Evolutionary conservation across 306 rosid species (phyloP).

Genomic region (Oemleria cerasiformis): DNA sequence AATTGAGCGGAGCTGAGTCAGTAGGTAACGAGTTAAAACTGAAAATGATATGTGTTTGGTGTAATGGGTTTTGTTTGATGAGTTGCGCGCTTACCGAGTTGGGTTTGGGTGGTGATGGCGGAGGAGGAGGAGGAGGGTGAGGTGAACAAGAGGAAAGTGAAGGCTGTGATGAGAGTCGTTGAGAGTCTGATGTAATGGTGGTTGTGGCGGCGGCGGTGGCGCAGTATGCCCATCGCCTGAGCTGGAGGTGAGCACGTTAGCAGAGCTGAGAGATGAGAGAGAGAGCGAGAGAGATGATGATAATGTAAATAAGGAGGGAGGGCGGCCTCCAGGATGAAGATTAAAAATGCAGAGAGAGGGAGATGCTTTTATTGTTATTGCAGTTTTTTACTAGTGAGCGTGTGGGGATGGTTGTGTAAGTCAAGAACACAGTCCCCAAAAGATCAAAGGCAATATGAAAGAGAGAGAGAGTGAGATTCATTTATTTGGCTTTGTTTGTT

Average conservation of each 20-base stretch:
- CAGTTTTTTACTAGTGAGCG: constrained; percentile 38
- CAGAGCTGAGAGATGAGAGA: background rate
- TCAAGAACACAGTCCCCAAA: constrained; percentile 42
- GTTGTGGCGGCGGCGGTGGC: constrained; percentile 30
- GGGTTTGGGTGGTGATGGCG: constrained; percentile 24
- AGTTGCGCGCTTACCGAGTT: constrained; percentile 34
- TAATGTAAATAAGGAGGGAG: background rate
- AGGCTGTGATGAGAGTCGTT: constrained; percentile 36
- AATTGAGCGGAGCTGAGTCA: background rate
- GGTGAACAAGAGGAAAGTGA: constrained; percentile 54
- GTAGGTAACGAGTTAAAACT: background rate
- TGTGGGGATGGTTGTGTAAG: constrained; percentile 35
- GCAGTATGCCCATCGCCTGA: constrained; percentile 49
- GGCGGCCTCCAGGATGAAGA: background rate
- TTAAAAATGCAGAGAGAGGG: constrained; percentile 3
- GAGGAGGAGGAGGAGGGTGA: constrained; percentile 34
- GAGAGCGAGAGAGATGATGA: background rate
- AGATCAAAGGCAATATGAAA: constrained; percentile 9
- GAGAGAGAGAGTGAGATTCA: background rate
- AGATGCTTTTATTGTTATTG: constrained; percentile 14
- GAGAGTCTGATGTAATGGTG: constrained; percentile 18
- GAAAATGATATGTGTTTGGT: background rate
- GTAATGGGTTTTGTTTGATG: background rate
- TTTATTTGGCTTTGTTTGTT: constrained; percentile 21
- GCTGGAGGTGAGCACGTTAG: constrained; percentile 36